Evolutionary conservation across 257 asterid genomes (phyloP), one percentile per base, ranked within the genome.

Genomic region (Petrea volubilis): DNA sequence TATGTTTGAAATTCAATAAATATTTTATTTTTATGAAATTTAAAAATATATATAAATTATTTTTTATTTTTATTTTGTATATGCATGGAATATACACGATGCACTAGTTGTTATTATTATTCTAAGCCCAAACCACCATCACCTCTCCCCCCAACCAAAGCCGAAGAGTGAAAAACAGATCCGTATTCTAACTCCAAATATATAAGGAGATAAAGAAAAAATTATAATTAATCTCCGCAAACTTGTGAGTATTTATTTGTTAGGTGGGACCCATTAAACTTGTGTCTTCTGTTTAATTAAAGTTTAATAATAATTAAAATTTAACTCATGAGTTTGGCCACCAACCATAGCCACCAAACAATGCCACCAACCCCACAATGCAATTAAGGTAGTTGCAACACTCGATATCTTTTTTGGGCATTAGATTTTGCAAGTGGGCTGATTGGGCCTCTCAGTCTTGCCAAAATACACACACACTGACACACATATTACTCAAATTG

Each of bases 321-420:
- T n/a, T n/a, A 33, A 38, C 62, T 27, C n/a, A 49, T 18, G 55
- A 51, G 23, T 1, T 1, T 21, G 8, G 60, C 56, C 70, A 62
- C 75, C 76, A 76, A 69, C 71, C 67, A 7, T 43, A 53, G 44
- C 60, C 60, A 47, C 60, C 71, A 43, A 64, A 58, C 15, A 44
- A 18, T 25, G 28, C 60, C 78, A 77, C 70, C 81, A 77, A 77
- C 78, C 17, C 74, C 66, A 14, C 25, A 53, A 13, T 57, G 69
- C 59, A 3, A 3, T 3, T 44, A 64, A 11, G 81, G 77, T 64
- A 50, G 67, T 25, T 21, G 55, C 28, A 28, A 7, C 57, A 17
- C 12, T 34, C n/a, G n/a, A 1, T 21, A 43, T 33, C 52, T 21
- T 29, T 62, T 43, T 36, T 56, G 60, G 74, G 36, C 58, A n/a